phyloP scores from a whole-genome alignment of 768 basidiomycete species.

The Xerocomellus amylosporus region DNA sequence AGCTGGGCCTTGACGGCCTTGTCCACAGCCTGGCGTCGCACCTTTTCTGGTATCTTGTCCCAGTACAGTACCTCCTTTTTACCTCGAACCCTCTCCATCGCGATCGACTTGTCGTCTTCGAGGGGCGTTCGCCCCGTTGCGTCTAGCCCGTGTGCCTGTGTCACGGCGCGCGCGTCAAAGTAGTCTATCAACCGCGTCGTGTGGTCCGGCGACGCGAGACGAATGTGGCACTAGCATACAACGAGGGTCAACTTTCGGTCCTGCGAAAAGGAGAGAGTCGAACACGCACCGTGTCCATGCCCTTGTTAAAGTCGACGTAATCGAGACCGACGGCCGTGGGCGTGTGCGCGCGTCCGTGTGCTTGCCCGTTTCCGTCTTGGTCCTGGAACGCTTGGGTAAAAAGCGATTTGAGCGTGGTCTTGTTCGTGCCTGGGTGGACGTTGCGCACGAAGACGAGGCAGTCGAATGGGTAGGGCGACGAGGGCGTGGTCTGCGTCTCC shows the following conservation, averaged over 20 bases:
- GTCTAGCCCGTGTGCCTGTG: conserved; percentile 56
- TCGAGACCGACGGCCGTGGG: conserved; percentile 46
- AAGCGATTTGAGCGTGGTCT: conserved; percentile 67
- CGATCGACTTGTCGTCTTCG: conserved; percentile 32
- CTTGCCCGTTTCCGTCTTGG: not conserved
- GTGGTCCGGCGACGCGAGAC: conserved; percentile 53
- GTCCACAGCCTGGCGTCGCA: conserved; percentile 58
- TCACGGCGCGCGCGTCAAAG: conserved; percentile 38
- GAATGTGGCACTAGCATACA: conserved; percentile 64
- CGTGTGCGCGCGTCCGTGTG: not conserved
- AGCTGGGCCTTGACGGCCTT: conserved; percentile 32
- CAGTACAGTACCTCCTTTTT: conserved; percentile 72
- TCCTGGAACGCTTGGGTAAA: conserved; percentile 45
- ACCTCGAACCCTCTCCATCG: conserved; percentile 57
- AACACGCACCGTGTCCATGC: conserved; percentile 61
- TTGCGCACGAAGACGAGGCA: conserved; percentile 73
- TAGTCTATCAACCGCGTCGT: conserved; percentile 43
- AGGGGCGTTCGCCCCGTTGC: conserved; percentile 37
- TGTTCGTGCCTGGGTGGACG: conserved; percentile 74
- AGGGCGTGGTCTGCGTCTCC: conserved; percentile 8
- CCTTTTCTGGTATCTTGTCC: conserved; percentile 75
- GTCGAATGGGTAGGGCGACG: conserved; percentile 53
- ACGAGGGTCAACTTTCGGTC: not conserved
- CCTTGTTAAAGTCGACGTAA: conserved; percentile 79
- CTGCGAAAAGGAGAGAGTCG: not conserved